phyloP scores from a whole-genome alignment of 2,329 filamentous ascomycete genomes.

The Fonsecaea monophora region DNA sequence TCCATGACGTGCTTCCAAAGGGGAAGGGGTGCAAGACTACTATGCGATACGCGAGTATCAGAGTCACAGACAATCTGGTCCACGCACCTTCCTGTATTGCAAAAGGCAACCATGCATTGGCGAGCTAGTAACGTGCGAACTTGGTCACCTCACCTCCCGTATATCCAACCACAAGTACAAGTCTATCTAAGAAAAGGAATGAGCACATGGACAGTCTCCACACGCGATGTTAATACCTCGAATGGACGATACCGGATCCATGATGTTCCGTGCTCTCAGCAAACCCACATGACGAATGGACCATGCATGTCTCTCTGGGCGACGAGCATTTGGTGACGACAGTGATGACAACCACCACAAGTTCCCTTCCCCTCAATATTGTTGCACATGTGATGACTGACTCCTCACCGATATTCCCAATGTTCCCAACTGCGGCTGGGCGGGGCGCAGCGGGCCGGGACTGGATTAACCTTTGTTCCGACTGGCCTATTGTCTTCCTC shows the following conservation, averaged over 20 bases:
- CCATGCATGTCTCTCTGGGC: conserved; percentile 6
- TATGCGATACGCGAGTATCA: background rate
- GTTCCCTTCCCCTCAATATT: background rate
- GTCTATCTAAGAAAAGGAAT: conserved; percentile 18
- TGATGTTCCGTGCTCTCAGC: background rate
- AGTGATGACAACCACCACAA: background rate
- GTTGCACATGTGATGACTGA: background rate
- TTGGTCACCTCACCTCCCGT: background rate
- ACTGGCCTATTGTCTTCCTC: conserved; percentile 5
- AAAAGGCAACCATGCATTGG: background rate
- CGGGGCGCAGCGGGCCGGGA: conserved; percentile 17
- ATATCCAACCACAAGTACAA: no score
- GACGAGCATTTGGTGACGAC: background rate
- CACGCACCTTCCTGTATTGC: background rate
- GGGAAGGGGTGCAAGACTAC: background rate
- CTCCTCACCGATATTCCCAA: conserved; percentile 11
- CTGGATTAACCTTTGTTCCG: conserved; percentile 30
- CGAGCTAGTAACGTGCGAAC: background rate
- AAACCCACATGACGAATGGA: conserved; percentile 4
- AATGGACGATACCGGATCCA: conserved; percentile 8
- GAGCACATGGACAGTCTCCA: background rate
- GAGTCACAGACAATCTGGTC: background rate
- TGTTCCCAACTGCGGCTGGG: conserved; percentile 9
- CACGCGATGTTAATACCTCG: background rate
- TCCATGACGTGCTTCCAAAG: background rate